Evolutionary conservation across 768 basidiomycete species (phyloP).

Genomic region (Serendipita sp.): DNA sequence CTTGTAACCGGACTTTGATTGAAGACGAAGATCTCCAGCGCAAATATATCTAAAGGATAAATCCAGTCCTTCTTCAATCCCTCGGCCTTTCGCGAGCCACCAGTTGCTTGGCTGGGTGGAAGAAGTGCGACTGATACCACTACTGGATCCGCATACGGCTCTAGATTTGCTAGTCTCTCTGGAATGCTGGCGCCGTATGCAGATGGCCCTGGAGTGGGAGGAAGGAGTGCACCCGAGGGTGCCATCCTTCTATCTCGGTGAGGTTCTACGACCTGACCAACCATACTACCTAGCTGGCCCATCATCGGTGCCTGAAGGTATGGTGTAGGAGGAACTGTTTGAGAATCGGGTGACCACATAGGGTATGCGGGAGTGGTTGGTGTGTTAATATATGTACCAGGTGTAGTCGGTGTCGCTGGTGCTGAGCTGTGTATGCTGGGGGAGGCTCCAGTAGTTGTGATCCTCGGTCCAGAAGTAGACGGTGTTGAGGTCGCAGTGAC

Average conservation of each 20-base stretch:
- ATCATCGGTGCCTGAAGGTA: conserved; percentile 40
- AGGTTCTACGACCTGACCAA: conserved; percentile 47
- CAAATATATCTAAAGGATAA: conserved; percentile 59
- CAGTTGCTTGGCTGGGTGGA: conserved; percentile 11
- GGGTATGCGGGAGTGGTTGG: conserved; percentile 63
- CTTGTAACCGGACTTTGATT: conserved; percentile 65
- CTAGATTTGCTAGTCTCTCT: conserved; percentile 25
- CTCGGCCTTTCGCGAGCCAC: conserved; percentile 11
- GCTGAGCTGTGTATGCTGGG: neutral
- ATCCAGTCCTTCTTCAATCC: conserved; percentile 30
- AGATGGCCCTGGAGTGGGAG: neutral
- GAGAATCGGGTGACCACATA: conserved; percentile 34
- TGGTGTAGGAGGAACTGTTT: conserved; percentile 32
- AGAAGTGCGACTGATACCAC: conserved; percentile 52
- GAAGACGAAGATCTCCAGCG: conserved; percentile 74
- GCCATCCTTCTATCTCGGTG: conserved; percentile 38
- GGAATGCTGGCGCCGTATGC: neutral
- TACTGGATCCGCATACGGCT: conserved; percentile 34
- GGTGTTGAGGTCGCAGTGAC: conserved; percentile 20
- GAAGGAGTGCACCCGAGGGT: conserved; percentile 9
- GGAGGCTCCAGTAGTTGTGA: neutral
- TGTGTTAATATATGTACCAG: conserved; percentile 18
- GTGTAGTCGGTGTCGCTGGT: conserved; percentile 6
- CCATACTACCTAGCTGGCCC: conserved; percentile 31
- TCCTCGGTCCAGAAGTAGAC: conserved; percentile 9